These are phyloP conservation scores for Exophiala bonariae DNA, from an alignment of 2,329 filamentous ascomycete species.

Conservation along the genomic window DNA sequence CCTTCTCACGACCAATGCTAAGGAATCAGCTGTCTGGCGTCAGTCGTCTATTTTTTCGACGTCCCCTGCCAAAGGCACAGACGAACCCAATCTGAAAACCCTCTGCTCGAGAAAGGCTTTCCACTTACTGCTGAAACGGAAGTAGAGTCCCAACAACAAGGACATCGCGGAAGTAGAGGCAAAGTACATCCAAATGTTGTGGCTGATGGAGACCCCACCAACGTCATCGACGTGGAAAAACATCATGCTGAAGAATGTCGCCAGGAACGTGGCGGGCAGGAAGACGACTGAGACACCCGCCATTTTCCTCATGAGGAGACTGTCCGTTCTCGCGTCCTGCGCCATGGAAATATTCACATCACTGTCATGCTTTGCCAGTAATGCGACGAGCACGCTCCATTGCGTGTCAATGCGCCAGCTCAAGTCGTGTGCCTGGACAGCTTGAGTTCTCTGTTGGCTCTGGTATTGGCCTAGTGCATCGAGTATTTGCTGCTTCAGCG, in stretches of 20 bases:
- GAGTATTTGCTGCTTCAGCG: neutral
- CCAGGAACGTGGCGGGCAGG: constrained; percentile 9
- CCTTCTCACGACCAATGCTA: no score
- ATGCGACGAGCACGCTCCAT: constrained; percentile 1
- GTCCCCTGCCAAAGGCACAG: no score
- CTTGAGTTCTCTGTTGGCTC: neutral
- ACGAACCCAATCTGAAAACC: no score
- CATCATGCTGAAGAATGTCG: constrained; percentile 10
- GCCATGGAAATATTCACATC: constrained; percentile 1
- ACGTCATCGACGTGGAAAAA: constrained; percentile 1
- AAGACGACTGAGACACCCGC: neutral
- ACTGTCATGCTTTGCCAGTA: constrained; percentile 5
- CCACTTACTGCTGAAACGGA: no score
- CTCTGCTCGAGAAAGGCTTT: no score
- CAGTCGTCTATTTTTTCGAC: no score
- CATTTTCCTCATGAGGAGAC: constrained; percentile 4
- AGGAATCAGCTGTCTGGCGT: no score
- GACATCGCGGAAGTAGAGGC: neutral
- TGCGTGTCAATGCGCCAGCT: constrained; percentile 3
- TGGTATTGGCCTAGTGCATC: neutral
- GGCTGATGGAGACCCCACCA: neutral
- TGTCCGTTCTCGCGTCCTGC: neutral
- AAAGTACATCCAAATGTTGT: constrained; percentile 5
- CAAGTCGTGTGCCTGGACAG: neutral
- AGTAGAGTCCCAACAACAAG: no score